phyloP scores from a whole-genome alignment of 73 alveolate species.

The Paramecium biaurelia region DNA sequence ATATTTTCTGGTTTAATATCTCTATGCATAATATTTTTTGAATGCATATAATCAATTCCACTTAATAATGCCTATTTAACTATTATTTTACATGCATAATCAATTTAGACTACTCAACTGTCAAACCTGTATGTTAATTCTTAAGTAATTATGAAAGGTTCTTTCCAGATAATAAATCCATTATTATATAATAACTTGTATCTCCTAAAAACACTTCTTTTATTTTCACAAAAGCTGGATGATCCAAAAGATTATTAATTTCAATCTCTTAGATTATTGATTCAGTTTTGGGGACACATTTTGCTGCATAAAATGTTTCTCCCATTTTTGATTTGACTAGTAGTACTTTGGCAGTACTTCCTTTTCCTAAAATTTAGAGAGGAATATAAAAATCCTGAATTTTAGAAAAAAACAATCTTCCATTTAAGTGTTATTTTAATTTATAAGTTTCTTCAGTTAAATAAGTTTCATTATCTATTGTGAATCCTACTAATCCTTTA shows the following conservation, averaged over 20 bases:
- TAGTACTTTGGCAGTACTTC: neutral
- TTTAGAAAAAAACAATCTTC: slow-evolving; percentile 8
- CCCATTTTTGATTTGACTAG: slow-evolving; percentile 16
- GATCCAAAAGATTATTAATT: neutral
- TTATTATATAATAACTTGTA: slow-evolving; percentile 52
- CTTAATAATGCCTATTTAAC: slow-evolving; percentile 43
- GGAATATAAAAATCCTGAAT: slow-evolving; percentile 17
- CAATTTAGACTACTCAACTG: slow-evolving; percentile 32
- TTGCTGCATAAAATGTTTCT: slow-evolving; percentile 52
- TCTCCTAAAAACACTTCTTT: slow-evolving; percentile 62
- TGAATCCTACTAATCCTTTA: neutral
- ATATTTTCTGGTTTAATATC: slow-evolving; percentile 61
- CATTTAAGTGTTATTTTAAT: neutral
- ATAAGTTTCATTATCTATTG: neutral
- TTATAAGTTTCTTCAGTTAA: neutral
- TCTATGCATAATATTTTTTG: slow-evolving; percentile 63
- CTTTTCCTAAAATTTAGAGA: slow-evolving; percentile 12
- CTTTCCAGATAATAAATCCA: slow-evolving; percentile 58
- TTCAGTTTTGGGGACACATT: slow-evolving; percentile 45
- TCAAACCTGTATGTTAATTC: neutral
- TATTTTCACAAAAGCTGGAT: slow-evolving; percentile 35
- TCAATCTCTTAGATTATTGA: slow-evolving; percentile 20
- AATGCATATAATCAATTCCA: slow-evolving; percentile 57
- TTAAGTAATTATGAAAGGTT: slow-evolving; percentile 3
- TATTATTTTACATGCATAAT: slow-evolving; percentile 32